Evolutionary conservation across 1,139 yeast genomes (phyloP).

Genomic region (Pichia sp.): DNA sequence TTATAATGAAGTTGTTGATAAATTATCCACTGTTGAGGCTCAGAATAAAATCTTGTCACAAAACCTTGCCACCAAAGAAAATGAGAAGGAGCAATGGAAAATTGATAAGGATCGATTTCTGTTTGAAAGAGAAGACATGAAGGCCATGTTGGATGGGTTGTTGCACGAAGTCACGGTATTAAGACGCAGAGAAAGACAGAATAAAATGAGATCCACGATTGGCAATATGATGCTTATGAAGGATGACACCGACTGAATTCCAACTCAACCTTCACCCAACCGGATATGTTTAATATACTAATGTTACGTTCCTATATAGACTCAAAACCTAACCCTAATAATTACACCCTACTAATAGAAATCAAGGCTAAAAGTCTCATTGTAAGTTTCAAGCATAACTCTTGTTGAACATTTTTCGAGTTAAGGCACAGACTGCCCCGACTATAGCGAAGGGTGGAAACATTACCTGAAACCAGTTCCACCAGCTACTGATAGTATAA

Average conservation of each 20-base stretch:
- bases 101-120: conserved; percentile 21
- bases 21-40: conserved; percentile 19
- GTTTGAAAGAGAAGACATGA: conserved; percentile 26
- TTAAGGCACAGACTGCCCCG: conserved; percentile 39
- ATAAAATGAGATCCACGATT: neutral
- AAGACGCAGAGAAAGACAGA: conserved; percentile 18
- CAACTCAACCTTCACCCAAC: neutral
- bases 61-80: neutral
- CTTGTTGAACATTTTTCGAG: conserved; percentile 3
- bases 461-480: conserved; percentile 40
- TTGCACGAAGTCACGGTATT: conserved; percentile 21
- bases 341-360: neutral
- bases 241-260: neutral
- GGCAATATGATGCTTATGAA: conserved; percentile 6
- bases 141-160: conserved; percentile 23
- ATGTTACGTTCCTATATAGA: conserved; percentile 4
- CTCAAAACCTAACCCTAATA: neutral
- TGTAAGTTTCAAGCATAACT: neutral
- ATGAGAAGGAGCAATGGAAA: conserved; percentile 13
- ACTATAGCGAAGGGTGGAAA: conserved; percentile 59
- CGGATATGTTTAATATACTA: neutral
- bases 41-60: conserved; percentile 6
- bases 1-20: conserved; percentile 22
- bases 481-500: conserved; percentile 6
- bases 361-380: too few species aligned